Conservation (phyloP, 78 protist genomes). For the Bigelowiella natans region DNA sequence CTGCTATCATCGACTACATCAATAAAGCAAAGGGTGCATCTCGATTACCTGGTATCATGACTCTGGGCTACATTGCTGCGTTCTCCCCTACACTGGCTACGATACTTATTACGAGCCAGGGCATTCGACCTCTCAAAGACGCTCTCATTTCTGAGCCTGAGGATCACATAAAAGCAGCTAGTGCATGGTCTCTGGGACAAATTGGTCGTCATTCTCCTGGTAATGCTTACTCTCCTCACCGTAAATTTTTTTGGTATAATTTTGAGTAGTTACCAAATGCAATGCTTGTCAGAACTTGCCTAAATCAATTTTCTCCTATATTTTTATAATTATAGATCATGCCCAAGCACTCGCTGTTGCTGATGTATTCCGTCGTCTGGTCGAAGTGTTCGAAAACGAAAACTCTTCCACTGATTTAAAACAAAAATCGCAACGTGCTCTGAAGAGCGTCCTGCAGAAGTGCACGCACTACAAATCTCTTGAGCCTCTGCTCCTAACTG, state of each 20-base stretch:
- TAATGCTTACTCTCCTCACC: too few species aligned
- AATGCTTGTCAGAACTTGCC: too few species aligned
- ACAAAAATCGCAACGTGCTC: conserved; percentile 65
- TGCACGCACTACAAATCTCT: conserved; percentile 64
- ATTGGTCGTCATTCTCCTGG: conserved; percentile 75
- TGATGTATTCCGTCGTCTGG: conserved; percentile 53
- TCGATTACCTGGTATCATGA: conserved; percentile 77
- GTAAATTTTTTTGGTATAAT: too few species aligned
- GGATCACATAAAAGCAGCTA: conserved; percentile 65
- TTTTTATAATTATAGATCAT: too few species aligned
- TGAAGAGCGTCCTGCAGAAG: conserved; percentile 56
- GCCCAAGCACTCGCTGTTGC: conserved; percentile 66
- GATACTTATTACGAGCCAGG: conserved; percentile 56
- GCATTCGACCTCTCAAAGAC: conserved; percentile 53
- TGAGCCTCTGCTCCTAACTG: conserved; percentile 62
- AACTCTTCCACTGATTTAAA: conserved; percentile 55
- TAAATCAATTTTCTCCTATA: too few species aligned
- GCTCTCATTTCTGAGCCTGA: conserved; percentile 58
- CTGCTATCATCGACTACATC: conserved; percentile 72
- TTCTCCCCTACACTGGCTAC: conserved; percentile 66
- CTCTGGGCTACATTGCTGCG: conserved; percentile 79
- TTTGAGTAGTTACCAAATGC: too few species aligned
- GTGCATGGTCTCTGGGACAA: conserved; percentile 71
- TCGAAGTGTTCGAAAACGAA: conserved; percentile 32
- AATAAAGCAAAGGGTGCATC: conserved; percentile 52